phyloP scores from a whole-genome alignment of 257 asterid species.

The Nicotiana tomentosiformis region DNA sequence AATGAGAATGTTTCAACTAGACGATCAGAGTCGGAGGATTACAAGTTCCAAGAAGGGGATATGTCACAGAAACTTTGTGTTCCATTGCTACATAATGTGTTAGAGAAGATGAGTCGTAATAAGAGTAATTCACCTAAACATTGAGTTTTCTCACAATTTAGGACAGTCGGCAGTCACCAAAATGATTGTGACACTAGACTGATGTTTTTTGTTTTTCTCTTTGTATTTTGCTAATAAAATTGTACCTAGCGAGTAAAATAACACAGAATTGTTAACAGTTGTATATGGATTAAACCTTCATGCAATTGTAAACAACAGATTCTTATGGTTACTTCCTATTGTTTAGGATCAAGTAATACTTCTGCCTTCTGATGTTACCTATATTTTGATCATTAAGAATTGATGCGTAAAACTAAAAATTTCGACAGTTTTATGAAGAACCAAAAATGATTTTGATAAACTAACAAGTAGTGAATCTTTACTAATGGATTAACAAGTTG shows the following conservation, averaged over 20 bases:
- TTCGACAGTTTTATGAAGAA: background rate
- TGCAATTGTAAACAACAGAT: background rate
- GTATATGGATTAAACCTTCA: background rate
- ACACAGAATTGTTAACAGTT: background rate
- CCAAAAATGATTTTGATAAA: background rate
- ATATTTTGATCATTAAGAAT: background rate
- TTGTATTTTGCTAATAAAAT: background rate
- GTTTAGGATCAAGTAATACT: background rate
- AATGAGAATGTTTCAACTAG: slow-evolving; percentile 8
- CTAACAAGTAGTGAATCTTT: background rate
- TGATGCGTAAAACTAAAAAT: background rate
- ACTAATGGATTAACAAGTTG: background rate
- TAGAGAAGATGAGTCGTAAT: slow-evolving; percentile 18
- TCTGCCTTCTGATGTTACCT: background rate
- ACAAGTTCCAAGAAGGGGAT: slow-evolving; percentile 7
- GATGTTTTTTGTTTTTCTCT: background rate
- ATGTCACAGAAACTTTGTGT: slow-evolving; percentile 28
- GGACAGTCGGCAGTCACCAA: background rate
- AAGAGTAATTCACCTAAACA: slow-evolving; percentile 4
- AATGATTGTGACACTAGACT: background rate
- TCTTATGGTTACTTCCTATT: background rate
- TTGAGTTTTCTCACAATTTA: background rate
- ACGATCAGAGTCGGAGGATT: slow-evolving; percentile 9
- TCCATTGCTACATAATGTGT: slow-evolving; percentile 9
- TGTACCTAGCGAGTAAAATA: background rate